phyloP scores from a whole-genome alignment of 2,329 filamentous ascomycete species.

The Fusarium camptoceras region DNA sequence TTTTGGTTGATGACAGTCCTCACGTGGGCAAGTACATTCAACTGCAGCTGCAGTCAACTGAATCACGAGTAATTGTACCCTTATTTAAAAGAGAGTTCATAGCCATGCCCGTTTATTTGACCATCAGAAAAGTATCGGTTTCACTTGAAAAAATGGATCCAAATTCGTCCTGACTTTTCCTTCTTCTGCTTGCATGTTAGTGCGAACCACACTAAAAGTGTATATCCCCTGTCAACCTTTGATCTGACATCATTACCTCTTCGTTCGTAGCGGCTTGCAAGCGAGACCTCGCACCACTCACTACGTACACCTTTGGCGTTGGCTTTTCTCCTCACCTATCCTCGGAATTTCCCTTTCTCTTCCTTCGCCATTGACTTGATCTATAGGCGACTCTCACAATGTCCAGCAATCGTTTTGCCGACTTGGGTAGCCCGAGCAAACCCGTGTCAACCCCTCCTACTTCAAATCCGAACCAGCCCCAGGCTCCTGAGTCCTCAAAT shows the following conservation, averaged over 20 bases:
- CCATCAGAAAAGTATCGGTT: neutral
- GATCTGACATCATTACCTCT: slow-evolving; percentile 47
- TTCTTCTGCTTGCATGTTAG: slow-evolving; percentile 5
- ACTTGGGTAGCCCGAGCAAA: slow-evolving; percentile 39
- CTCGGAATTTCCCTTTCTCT: neutral
- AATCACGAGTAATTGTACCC: neutral
- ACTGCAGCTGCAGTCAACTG: neutral
- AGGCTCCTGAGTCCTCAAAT: slow-evolving; percentile 33
- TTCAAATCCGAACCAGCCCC: slow-evolving; percentile 21
- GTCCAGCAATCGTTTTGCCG: slow-evolving; percentile 51
- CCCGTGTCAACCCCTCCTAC: slow-evolving; percentile 9
- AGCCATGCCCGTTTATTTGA: neutral
- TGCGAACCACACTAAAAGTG: slow-evolving; percentile 18
- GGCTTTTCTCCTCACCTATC: slow-evolving; percentile 9
- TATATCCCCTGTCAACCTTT: slow-evolving; percentile 11
- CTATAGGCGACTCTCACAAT: slow-evolving; percentile 38
- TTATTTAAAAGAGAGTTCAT: neutral
- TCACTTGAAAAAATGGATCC: neutral
- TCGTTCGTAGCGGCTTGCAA: slow-evolving; percentile 15
- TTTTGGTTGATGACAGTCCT: neutral
- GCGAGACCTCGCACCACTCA: slow-evolving; percentile 16
- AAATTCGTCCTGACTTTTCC: neutral
- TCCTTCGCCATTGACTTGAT: slow-evolving; percentile 7
- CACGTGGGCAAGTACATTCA: slow-evolving; percentile 13
- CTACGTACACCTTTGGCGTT: slow-evolving; percentile 11